A percentile compares a stretch with the other conserved stretches of the same genome.
These are phyloP conservation scores for Picea sitchensis DNA, from an alignment of 75 land plant genomes.

Conservation along the genomic window DNA sequence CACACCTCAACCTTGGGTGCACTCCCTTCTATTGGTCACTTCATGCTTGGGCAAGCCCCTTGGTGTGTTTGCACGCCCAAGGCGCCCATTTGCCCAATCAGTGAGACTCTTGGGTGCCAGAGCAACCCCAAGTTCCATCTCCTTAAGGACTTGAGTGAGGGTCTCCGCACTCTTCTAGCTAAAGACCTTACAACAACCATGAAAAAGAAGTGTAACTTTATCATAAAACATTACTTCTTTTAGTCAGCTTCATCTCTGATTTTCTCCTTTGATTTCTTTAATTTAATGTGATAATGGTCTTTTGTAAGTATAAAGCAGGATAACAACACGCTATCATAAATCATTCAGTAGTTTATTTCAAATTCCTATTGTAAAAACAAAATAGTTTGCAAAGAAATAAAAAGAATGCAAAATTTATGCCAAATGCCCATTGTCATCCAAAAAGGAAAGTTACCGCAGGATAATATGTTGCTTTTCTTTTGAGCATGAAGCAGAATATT, in stretches of 20 bases:
- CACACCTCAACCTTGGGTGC: no score
- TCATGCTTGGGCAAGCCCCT: no score
- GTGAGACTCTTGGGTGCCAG: no score
- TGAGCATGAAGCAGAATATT: neutral
- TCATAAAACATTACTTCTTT: neutral
- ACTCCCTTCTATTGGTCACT: no score
- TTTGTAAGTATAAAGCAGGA: neutral
- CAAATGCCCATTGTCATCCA: neutral
- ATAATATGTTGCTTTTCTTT: neutral
- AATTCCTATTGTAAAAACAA: no score
- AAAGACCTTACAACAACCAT: neutral
- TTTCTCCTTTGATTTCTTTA: neutral
- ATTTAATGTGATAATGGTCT: neutral
- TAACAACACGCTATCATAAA: neutral
- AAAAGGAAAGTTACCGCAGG: neutral
- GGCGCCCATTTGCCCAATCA: no score
- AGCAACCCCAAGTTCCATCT: no score
- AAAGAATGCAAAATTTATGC: neutral
- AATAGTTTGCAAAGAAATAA: neutral
- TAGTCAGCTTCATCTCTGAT: constrained; percentile 1
- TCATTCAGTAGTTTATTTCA: neutral
- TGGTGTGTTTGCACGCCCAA: no score
- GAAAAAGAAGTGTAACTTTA: neutral
- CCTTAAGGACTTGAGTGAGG: no score
- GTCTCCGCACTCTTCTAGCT: no score